Percentiles rank a stretch among this genome's conserved stretches.
These are phyloP conservation scores for Colletotrichum brevisporum DNA, from an alignment of 2,329 filamentous ascomycete genomes.

Conservation along the genomic window DNA sequence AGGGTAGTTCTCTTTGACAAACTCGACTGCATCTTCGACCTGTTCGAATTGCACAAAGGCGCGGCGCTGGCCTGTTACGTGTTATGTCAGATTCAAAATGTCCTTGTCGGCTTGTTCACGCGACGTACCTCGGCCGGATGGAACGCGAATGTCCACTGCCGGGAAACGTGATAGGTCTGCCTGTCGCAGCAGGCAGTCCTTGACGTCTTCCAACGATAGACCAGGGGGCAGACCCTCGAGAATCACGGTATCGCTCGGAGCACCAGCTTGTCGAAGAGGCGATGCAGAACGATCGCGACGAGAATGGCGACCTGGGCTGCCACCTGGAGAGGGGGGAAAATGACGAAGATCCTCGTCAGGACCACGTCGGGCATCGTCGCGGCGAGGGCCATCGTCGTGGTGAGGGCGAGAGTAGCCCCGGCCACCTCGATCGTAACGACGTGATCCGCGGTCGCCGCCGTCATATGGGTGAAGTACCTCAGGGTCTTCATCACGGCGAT, in stretches of 20 bases:
- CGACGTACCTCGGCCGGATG: slow-evolving; percentile 43
- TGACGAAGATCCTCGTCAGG: slow-evolving; percentile 40
- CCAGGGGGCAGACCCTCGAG: slow-evolving; percentile 67
- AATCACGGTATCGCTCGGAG: slow-evolving; percentile 66
- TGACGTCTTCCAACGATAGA: slow-evolving; percentile 66
- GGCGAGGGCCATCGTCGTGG: slow-evolving; percentile 39
- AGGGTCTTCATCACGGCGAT: slow-evolving; percentile 49
- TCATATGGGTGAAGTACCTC: slow-evolving; percentile 52
- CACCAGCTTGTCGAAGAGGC: slow-evolving; percentile 54
- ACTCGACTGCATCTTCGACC: slow-evolving; percentile 55
- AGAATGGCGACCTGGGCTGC: slow-evolving; percentile 38
- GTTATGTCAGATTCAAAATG: background rate
- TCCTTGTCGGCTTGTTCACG: background rate
- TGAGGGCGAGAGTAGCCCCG: slow-evolving; percentile 38
- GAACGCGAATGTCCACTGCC: slow-evolving; percentile 56
- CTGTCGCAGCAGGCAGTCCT: slow-evolving; percentile 52
- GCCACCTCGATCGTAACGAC: slow-evolving; percentile 41
- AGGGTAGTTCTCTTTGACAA: slow-evolving; percentile 60
- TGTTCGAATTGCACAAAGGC: slow-evolving; percentile 60
- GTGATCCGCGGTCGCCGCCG: slow-evolving; percentile 50
- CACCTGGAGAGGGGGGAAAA: slow-evolving; percentile 35
- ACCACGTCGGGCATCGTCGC: slow-evolving; percentile 37
- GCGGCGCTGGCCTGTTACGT: slow-evolving; percentile 51
- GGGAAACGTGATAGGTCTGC: slow-evolving; percentile 53
- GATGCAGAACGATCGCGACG: slow-evolving; percentile 41